Conservation (phyloP, 129 eudicot genomes). For the Logfia minima region DNA sequence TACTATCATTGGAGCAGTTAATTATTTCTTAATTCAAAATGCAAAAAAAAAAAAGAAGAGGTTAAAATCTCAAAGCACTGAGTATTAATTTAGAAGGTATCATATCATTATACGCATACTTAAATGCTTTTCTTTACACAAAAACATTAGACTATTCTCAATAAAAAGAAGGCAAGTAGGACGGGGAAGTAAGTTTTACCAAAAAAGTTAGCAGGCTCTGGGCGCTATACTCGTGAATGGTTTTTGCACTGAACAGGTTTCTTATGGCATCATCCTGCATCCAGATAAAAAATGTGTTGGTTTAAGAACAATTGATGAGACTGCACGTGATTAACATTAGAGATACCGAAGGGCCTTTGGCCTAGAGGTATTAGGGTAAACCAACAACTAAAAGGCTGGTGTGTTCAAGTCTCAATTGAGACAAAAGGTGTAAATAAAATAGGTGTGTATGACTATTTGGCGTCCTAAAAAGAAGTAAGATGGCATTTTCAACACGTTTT, state of each 20-base stretch:
- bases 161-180: background rate
- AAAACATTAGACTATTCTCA: slow-evolving; percentile 11
- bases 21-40: slow-evolving; percentile 14
- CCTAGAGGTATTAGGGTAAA: too few species aligned
- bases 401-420: too few species aligned
- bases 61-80: slow-evolving; percentile 5
- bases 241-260: slow-evolving; percentile 94
- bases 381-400: too few species aligned
- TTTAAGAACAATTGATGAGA: slow-evolving; percentile 21
- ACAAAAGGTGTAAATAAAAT: too few species aligned
- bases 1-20: background rate
- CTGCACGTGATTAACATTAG: background rate
- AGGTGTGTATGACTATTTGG: too few species aligned
- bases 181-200: slow-evolving; percentile 46
- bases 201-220: slow-evolving; percentile 88
- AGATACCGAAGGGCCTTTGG: too few species aligned
- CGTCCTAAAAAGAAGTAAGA: too few species aligned
- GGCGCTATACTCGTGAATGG: slow-evolving; percentile 92
- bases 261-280: slow-evolving; percentile 97
- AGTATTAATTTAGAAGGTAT: background rate
- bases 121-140: background rate
- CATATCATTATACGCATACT: too few species aligned
- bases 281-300: slow-evolving; percentile 15
- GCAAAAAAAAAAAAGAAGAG: slow-evolving; percentile 4
- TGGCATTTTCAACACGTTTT: too few species aligned